Evolutionary conservation across 129 eudicot genomes (phyloP).

Genomic region (Glebionis coronaria): DNA sequence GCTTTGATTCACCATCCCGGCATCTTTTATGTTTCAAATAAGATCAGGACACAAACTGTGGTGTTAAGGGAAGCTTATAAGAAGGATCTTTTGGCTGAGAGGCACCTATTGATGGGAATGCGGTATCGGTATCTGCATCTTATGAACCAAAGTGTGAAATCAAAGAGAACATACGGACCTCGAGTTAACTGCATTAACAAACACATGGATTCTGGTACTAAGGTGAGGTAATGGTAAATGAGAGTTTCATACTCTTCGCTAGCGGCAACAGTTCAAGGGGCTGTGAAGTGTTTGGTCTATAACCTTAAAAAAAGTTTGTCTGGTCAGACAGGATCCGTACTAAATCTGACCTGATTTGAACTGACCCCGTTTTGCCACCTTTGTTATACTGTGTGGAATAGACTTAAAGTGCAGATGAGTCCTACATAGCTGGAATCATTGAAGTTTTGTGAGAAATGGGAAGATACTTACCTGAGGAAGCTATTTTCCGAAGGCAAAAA

Average conservation of each 20-base stretch:
- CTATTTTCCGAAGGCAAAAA: too few relatives aligned
- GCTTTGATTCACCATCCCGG: constrained; percentile 87
- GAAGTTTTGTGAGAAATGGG: too few relatives aligned
- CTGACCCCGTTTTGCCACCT: too few relatives aligned
- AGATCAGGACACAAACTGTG: constrained; percentile 88
- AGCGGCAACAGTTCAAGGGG: background rate
- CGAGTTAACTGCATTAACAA: constrained; percentile 16
- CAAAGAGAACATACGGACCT: constrained; percentile 33
- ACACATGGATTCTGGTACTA: constrained; percentile 11
- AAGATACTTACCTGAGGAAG: too few relatives aligned
- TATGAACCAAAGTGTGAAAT: constrained; percentile 57
- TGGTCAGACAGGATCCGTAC: too few relatives aligned
- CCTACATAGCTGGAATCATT: too few relatives aligned
- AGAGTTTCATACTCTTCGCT: background rate
- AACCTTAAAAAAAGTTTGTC: too few relatives aligned
- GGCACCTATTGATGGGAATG: constrained; percentile 72
- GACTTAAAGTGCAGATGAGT: background rate
- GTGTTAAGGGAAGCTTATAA: constrained; percentile 77
- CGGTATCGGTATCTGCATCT: constrained; percentile 72
- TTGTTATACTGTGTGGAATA: background rate
- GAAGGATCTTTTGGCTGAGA: constrained; percentile 54
- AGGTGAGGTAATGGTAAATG: constrained; percentile 8
- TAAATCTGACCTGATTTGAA: too few relatives aligned
- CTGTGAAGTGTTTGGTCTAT: too few relatives aligned
- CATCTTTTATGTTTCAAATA: constrained; percentile 80